Evolutionary conservation across 805 yeast species (phyloP).

Genomic region (Candida sithepensis): DNA sequence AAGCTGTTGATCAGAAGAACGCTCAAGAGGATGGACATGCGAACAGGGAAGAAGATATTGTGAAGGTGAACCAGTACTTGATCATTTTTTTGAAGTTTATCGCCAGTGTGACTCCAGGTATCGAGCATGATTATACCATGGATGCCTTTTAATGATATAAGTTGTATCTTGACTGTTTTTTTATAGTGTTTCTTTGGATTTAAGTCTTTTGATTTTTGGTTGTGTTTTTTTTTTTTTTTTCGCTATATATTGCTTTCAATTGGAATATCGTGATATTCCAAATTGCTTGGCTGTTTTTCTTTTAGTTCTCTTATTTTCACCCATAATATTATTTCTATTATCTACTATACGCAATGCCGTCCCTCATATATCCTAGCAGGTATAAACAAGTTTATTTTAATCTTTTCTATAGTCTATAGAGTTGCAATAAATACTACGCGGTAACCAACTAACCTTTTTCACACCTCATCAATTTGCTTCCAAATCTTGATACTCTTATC

Average conservation of each 20-base stretch:
- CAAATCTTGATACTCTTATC: constrained; percentile 83
- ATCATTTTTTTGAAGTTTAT: constrained; percentile 89
- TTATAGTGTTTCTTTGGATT: neutral
- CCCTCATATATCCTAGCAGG: too few species aligned
- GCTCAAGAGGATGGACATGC: constrained; percentile 7
- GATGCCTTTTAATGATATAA: constrained; percentile 57
- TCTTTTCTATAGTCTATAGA: too few species aligned
- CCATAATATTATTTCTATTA: too few species aligned
- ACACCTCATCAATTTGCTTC: constrained; percentile 41
- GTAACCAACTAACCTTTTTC: too few species aligned
- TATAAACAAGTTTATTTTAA: too few species aligned
- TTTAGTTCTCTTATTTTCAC: neutral
- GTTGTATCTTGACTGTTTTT: neutral
- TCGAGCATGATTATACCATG: constrained; percentile 98
- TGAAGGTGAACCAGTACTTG: constrained; percentile 88
- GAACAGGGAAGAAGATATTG: constrained; percentile 32
- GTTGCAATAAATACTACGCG: too few species aligned
- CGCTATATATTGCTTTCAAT: neutral
- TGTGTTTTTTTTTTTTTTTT: neutral
- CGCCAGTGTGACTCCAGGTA: constrained; percentile 96
- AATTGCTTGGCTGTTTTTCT: neutral
- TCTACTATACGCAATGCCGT: too few species aligned
- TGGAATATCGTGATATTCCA: neutral
- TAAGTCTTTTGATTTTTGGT: neutral
- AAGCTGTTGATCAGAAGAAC: constrained; percentile 39